phyloP scores from a whole-genome alignment of 1,284 basidiomycete species.

The Marasmius tenuissimus region DNA sequence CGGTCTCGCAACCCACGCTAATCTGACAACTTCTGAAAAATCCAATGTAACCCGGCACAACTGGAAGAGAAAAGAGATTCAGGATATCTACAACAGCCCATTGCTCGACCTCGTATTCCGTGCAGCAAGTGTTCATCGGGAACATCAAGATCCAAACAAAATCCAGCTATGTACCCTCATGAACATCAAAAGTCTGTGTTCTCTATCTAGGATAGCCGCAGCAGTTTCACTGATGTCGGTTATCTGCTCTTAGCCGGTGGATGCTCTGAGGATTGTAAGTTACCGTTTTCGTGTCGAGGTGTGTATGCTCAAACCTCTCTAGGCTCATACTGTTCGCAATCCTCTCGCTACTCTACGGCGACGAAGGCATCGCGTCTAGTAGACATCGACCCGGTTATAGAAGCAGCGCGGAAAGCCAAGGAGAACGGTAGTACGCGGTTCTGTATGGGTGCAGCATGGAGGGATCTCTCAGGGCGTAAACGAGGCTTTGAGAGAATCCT shows the following conservation, averaged over 20 bases:
- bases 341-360: constrained; percentile 86
- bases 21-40: constrained; percentile 23
- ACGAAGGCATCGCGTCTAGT: constrained; percentile 88
- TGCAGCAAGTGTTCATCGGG: constrained; percentile 81
- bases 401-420: constrained; percentile 90
- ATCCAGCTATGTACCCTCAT: constrained; percentile 97
- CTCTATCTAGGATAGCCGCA: constrained; percentile 25
- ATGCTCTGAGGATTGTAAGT: constrained; percentile 91
- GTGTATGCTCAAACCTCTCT: constrained; percentile 3
- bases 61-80: constrained; percentile 74
- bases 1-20: constrained; percentile 62
- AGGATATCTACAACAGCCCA: constrained; percentile 76
- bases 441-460: constrained; percentile 99
- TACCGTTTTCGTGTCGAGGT: background rate
- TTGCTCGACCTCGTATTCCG: constrained; percentile 86
- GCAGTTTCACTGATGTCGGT: constrained; percentile 12
- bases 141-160: constrained; percentile 85
- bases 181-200: constrained; percentile 92
- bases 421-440: constrained; percentile 96
- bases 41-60: constrained; percentile 43
- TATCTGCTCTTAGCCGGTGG: constrained; percentile 69
- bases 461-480: constrained; percentile 92
- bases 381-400: constrained; percentile 91
- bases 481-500: constrained; percentile 94
- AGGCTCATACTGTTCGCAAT: constrained; percentile 98